Evolutionary conservation across 2,329 filamentous ascomycete species (phyloP).

Genomic region (Tolypocladium tropicale): DNA sequence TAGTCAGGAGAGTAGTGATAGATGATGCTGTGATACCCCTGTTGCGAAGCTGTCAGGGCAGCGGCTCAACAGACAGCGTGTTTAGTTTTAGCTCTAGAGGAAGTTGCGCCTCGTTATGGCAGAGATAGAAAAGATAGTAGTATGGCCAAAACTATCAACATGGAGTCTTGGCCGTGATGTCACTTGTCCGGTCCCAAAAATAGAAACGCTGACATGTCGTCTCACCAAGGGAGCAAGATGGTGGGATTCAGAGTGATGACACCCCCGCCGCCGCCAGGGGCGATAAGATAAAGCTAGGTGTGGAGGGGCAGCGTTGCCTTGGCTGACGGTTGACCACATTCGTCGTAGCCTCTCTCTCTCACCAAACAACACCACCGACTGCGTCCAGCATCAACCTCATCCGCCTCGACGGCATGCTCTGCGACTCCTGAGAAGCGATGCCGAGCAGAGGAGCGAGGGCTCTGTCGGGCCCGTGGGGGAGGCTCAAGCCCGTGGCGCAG

Average conservation of each 20-base stretch:
- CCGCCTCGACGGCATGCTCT: not conserved
- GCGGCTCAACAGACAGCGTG: not conserved
- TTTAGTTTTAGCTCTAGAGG: no score
- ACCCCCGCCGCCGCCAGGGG: not conserved
- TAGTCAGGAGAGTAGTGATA: no score
- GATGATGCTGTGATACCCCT: slow-evolving; percentile 13
- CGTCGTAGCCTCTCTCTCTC: not conserved
- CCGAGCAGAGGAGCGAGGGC: slow-evolving; percentile 17
- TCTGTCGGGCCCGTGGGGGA: slow-evolving; percentile 51
- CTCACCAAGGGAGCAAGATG: no score
- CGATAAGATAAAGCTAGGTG: not conserved
- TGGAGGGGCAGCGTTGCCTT: not conserved
- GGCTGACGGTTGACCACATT: not conserved
- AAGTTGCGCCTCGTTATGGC: no score
- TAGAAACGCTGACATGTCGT: no score
- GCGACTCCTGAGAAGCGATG: not conserved
- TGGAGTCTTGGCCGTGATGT: no score
- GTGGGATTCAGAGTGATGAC: no score
- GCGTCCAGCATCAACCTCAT: not conserved
- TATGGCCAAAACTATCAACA: not conserved
- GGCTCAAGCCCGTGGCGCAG: slow-evolving; percentile 61
- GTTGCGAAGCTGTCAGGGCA: not conserved
- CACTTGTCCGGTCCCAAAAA: no score
- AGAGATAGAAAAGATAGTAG: not conserved
- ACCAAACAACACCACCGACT: not conserved